A percentile compares a stretch with the other conserved stretches of the same genome.
Conservation (phyloP, 495 filamentous ascomycete species). For the Articulospora tetracladia region DNA sequence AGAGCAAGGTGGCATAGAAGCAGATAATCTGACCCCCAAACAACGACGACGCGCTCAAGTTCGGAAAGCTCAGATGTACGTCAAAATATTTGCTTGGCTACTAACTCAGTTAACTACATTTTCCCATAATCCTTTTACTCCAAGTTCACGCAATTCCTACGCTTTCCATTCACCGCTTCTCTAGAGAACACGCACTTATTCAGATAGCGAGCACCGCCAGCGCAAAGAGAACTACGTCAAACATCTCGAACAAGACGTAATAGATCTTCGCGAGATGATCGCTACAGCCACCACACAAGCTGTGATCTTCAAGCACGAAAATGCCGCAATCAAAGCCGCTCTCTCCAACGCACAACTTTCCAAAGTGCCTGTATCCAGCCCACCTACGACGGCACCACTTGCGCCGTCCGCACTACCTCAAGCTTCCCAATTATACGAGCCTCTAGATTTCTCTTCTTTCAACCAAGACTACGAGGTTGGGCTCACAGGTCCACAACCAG, state of each 20-base stretch:
- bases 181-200: constrained; percentile 5
- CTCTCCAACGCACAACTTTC: constrained; percentile 8
- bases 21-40: constrained; percentile 26
- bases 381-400: neutral
- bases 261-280: constrained; percentile 40
- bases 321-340: constrained; percentile 28
- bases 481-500: neutral
- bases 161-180: neutral
- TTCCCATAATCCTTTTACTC: neutral
- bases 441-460: neutral
- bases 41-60: constrained; percentile 43
- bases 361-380: too few species aligned
- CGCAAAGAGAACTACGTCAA: constrained; percentile 48
- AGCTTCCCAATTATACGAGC: neutral
- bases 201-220: constrained; percentile 39
- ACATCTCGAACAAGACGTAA: constrained; percentile 44
- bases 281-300: constrained; percentile 28
- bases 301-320: constrained; percentile 31
- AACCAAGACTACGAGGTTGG: neutral
- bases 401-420: neutral
- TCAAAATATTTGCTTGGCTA: neutral
- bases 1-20: neutral
- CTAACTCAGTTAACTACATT: neutral
- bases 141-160: neutral
- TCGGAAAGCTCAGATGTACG: constrained; percentile 41